Evolutionary conservation across 768 basidiomycete genomes (phyloP).

Genomic region (Podaxis sp.): DNA sequence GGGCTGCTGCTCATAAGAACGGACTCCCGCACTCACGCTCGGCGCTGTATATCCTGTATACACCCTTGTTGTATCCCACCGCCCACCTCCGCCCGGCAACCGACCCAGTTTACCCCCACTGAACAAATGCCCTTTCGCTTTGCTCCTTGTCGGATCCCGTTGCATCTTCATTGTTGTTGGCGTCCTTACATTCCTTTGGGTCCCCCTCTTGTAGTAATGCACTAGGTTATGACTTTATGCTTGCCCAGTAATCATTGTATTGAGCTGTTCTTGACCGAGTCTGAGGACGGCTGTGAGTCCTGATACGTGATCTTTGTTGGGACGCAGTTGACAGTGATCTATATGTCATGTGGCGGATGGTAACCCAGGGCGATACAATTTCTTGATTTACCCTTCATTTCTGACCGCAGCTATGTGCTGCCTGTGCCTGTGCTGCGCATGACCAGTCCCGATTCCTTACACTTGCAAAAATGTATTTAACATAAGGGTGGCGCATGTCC

Average conservation of each 20-base stretch:
- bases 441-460: background rate
- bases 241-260: background rate
- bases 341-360: background rate
- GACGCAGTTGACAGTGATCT: background rate
- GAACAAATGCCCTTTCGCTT: background rate
- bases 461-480: background rate
- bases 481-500: background rate
- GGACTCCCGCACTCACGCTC: background rate
- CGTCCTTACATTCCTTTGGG: background rate
- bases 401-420: background rate
- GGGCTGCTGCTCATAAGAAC: conserved; percentile 53
- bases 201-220: conserved; percentile 7
- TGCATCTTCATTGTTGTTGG: background rate
- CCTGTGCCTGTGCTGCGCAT: conserved; percentile 5
- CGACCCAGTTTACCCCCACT: background rate
- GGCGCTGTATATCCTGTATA: conserved; percentile 15
- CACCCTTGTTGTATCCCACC: conserved; percentile 10
- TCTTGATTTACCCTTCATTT: background rate
- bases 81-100: background rate
- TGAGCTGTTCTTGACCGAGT: background rate
- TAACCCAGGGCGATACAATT: background rate
- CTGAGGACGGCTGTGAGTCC: background rate
- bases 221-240: conserved; percentile 1
- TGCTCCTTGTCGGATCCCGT: background rate
- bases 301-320: background rate